phyloP scores from a whole-genome alignment of 495 filamentous ascomycete genomes.

The Mytilinidion resinicola region DNA sequence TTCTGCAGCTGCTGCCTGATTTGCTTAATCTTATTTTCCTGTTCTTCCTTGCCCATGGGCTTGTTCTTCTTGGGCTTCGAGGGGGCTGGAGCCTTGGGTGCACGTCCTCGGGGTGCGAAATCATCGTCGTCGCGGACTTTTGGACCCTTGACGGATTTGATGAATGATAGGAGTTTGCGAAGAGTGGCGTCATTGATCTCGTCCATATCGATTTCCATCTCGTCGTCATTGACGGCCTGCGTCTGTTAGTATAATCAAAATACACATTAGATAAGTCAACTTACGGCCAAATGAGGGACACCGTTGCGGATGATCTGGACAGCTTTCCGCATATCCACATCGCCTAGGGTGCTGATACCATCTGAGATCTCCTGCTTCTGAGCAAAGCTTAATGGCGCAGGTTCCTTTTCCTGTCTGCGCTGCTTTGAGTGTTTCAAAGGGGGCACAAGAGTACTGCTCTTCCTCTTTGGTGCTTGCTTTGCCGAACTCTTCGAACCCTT shows the following conservation, averaged over 20 bases:
- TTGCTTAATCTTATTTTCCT: conserved; percentile 79
- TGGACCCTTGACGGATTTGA: conserved; percentile 48
- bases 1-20: conserved; percentile 53
- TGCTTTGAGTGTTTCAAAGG: conserved; percentile 25
- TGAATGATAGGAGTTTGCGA: conserved; percentile 66
- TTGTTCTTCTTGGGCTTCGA: conserved; percentile 92
- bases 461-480: conserved; percentile 48
- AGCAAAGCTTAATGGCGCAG: conserved; percentile 50
- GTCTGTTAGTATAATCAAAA: conserved; percentile 8
- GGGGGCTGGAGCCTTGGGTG: conserved; percentile 42
- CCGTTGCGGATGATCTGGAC: conserved; percentile 88
- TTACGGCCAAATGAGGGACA: conserved; percentile 66
- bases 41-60: conserved; percentile 92
- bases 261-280: conserved; percentile 2
- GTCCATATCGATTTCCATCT: conserved; percentile 89
- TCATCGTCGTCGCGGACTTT: conserved; percentile 32
- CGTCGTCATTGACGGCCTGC: conserved; percentile 67
- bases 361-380: conserved; percentile 85
- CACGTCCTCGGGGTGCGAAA: conserved; percentile 36
- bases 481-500: conserved; percentile 40
- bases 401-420: conserved; percentile 11
- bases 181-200: conserved; percentile 68
- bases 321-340: conserved; percentile 65
- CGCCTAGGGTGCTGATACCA: conserved; percentile 67
- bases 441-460: conserved; percentile 28